Percentiles rank a stretch among this genome's conserved stretches.
Conservation (phyloP, 306 rosid genomes). For the Begonia loranthoides region DNA sequence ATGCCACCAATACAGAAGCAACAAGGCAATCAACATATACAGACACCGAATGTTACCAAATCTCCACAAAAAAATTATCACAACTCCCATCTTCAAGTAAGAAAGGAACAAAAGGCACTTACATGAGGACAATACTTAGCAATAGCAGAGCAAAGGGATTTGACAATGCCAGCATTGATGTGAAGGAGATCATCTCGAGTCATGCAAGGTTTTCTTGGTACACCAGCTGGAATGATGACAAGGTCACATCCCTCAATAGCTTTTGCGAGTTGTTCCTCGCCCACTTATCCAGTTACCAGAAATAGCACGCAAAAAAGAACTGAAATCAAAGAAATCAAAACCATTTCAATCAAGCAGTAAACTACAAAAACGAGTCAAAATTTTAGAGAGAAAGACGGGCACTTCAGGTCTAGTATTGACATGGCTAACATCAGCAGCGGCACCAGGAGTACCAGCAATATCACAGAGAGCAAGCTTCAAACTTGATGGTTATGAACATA, state of each 20-base stretch:
- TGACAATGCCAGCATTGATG: slow-evolving; percentile 91
- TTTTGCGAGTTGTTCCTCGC: slow-evolving; percentile 60
- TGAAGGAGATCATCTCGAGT: slow-evolving; percentile 97
- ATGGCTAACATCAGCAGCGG: too few relatives aligned
- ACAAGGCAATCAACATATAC: slow-evolving; percentile 4
- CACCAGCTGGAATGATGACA: slow-evolving; percentile 90
- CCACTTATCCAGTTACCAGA: slow-evolving; percentile 61
- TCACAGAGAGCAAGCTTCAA: too few relatives aligned
- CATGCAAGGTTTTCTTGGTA: slow-evolving; percentile 97
- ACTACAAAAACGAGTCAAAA: too few relatives aligned
- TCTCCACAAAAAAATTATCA: background rate
- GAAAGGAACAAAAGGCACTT: slow-evolving; percentile 17
- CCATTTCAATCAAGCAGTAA: too few relatives aligned
- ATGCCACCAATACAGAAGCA: slow-evolving; percentile 5
- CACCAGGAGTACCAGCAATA: too few relatives aligned
- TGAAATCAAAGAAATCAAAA: too few relatives aligned
- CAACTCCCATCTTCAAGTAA: background rate
- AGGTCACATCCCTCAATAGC: slow-evolving; percentile 91
- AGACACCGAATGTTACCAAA: background rate
- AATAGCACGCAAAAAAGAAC: slow-evolving; percentile 1
- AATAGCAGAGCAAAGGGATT: slow-evolving; percentile 50
- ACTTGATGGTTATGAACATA: too few relatives aligned
- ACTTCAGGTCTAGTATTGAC: slow-evolving; percentile 95
- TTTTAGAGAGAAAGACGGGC: background rate
- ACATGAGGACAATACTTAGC: slow-evolving; percentile 83